Conservation (phyloP, 306 rosid genomes). For the Acmispon strigosus region DNA sequence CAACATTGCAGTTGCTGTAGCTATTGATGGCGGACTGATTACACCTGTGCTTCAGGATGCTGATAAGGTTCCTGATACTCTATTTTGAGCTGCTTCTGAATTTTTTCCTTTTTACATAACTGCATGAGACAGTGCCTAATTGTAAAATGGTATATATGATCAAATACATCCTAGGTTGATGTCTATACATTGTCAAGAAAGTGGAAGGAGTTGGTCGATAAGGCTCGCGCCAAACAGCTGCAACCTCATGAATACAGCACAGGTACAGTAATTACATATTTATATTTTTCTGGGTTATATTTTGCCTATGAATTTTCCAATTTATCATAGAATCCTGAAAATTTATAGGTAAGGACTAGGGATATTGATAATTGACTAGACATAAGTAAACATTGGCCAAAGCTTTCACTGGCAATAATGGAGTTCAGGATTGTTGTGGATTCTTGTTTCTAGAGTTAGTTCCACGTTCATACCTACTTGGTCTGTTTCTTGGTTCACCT, state of each 20-base stretch:
- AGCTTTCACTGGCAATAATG: background rate
- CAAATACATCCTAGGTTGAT: slow-evolving; percentile 55
- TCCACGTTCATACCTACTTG: background rate
- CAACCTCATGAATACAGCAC: slow-evolving; percentile 86
- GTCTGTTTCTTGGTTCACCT: background rate
- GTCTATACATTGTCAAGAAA: slow-evolving; percentile 87
- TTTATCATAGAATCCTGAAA: background rate
- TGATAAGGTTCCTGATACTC: slow-evolving; percentile 59
- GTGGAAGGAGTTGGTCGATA: slow-evolving; percentile 95
- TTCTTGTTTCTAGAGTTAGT: background rate
- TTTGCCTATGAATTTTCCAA: background rate
- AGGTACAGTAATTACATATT: slow-evolving; percentile 33
- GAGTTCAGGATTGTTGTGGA: background rate
- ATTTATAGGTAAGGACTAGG: background rate
- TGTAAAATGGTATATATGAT: slow-evolving; percentile 14
- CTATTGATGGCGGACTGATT: slow-evolving; percentile 83
- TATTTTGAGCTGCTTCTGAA: background rate
- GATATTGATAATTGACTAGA: background rate
- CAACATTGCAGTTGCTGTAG: slow-evolving; percentile 93
- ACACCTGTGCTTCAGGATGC: slow-evolving; percentile 96
- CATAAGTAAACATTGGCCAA: background rate
- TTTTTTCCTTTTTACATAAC: background rate
- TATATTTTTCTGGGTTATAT: background rate
- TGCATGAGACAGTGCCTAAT: background rate
- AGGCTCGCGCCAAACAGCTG: slow-evolving; percentile 95